Conservation (phyloP, 2,329 filamentous ascomycete genomes). For the Exophiala viscosa region DNA sequence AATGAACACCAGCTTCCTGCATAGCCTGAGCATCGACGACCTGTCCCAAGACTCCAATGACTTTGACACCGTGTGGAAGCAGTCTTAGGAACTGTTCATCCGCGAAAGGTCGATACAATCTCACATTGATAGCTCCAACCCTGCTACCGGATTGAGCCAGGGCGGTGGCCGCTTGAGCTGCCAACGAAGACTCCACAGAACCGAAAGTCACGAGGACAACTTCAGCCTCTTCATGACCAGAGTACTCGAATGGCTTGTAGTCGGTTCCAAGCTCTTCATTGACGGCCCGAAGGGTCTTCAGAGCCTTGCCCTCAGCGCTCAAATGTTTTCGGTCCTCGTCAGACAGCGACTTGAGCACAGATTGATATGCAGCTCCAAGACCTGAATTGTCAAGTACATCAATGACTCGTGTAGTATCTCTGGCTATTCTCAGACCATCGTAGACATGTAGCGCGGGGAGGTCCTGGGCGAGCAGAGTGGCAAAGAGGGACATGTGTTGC, state of each 20-base stretch:
- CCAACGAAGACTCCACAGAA: conserved; percentile 81
- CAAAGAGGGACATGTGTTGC: conserved; percentile 91
- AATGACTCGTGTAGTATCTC: conserved; percentile 77
- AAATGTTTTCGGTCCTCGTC: conserved; percentile 65
- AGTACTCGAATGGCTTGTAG: conserved; percentile 91
- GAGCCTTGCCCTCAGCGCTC: conserved; percentile 67
- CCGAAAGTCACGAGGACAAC: conserved; percentile 89
- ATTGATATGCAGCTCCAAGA: conserved; percentile 65
- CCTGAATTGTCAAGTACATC: conserved; percentile 73
- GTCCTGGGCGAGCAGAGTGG: conserved; percentile 73
- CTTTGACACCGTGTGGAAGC: conserved; percentile 70
- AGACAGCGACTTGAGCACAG: conserved; percentile 59
- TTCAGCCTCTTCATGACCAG: conserved; percentile 74
- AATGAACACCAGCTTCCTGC: conserved; percentile 70
- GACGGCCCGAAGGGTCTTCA: conserved; percentile 67
- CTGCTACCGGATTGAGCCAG: conserved; percentile 69
- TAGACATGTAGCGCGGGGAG: conserved; percentile 84
- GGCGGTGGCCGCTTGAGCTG: conserved; percentile 72
- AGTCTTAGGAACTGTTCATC: conserved; percentile 87
- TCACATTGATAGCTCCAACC: conserved; percentile 85
- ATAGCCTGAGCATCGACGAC: conserved; percentile 71
- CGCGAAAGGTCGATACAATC: conserved; percentile 90
- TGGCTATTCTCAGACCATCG: conserved; percentile 76
- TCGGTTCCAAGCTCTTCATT: conserved; percentile 91
- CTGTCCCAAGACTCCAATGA: conserved; percentile 83